Conservation (phyloP, 768 basidiomycete genomes). For the Rubroboletus satanas region DNA sequence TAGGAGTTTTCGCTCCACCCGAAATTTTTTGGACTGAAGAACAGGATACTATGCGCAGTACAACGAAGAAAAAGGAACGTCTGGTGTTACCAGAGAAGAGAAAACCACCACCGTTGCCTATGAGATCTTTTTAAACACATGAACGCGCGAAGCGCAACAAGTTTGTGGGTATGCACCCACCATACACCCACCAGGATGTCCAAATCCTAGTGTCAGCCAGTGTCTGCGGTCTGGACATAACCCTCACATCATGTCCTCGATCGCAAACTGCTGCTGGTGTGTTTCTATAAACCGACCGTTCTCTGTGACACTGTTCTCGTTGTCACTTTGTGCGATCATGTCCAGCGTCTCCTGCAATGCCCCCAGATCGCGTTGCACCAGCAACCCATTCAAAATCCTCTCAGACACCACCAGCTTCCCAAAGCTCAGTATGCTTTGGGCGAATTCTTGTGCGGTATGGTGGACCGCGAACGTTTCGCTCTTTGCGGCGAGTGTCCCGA, state of each 20-base stretch:
- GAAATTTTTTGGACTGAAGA: too few species aligned
- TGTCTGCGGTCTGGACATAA: too few species aligned
- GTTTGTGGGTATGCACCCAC: too few species aligned
- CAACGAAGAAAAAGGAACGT: too few species aligned
- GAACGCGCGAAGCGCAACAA: too few species aligned
- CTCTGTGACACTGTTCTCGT: background rate
- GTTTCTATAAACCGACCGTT: background rate
- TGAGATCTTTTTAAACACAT: too few species aligned
- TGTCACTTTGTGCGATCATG: constrained; percentile 4
- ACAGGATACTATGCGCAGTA: too few species aligned
- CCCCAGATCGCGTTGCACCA: constrained; percentile 3
- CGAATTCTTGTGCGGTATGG: constrained; percentile 10
- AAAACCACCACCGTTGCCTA: too few species aligned
- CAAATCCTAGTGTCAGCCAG: too few species aligned
- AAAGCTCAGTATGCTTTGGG: constrained; percentile 5
- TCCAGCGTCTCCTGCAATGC: constrained; percentile 12
- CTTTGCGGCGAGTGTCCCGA: constrained; percentile 11
- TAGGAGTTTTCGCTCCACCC: too few species aligned
- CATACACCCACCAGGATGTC: too few species aligned
- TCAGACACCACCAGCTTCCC: constrained; percentile 10
- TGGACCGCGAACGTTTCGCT: constrained; percentile 13
- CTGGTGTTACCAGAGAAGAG: too few species aligned
- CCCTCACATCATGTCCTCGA: constrained; percentile 11
- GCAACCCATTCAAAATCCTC: background rate
- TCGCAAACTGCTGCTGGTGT: background rate